A percentile compares a stretch with the other conserved stretches of the same genome.
Evolutionary conservation across 1,139 yeast species (phyloP).

Genomic region (Pichia sp.): DNA sequence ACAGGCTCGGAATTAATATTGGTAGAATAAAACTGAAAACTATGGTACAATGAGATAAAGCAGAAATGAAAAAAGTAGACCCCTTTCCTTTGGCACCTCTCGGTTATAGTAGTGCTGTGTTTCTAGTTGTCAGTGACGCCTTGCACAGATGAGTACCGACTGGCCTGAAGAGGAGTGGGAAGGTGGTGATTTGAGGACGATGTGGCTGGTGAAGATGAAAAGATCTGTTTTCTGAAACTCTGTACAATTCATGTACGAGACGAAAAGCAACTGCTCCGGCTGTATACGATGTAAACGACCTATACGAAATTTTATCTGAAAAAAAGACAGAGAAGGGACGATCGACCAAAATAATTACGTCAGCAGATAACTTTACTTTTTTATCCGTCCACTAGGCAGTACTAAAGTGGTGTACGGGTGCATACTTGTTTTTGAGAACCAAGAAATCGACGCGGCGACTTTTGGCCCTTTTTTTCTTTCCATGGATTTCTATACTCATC

Average conservation of each 20-base stretch:
- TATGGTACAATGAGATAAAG: not conserved
- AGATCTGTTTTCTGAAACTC: not conserved
- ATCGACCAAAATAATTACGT: not conserved
- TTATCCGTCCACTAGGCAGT: no score
- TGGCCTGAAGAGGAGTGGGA: no score
- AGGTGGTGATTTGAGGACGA: no score
- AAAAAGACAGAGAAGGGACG: not conserved
- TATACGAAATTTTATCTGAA: not conserved
- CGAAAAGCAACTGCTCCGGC: not conserved
- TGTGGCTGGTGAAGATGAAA: not conserved
- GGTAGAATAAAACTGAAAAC: not conserved
- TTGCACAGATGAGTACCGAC: no score
- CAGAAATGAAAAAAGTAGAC: not conserved
- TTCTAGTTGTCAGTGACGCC: no score
- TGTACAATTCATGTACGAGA: not conserved
- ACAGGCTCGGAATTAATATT: no score
- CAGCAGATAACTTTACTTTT: not conserved
- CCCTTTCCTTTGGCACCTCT: no score
- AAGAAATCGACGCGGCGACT: slow-evolving; percentile 1
- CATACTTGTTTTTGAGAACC: no score
- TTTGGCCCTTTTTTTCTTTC: not conserved
- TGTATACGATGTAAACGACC: not conserved
- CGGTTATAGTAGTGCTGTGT: not conserved
- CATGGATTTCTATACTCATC: not conserved
- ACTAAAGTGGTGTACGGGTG: not conserved